Percentiles rank a stretch among this genome's conserved stretches.
Evolutionary conservation across 192 early-diverging fungal genomes (phyloP).

Genomic region (Pilaira anomala): DNA sequence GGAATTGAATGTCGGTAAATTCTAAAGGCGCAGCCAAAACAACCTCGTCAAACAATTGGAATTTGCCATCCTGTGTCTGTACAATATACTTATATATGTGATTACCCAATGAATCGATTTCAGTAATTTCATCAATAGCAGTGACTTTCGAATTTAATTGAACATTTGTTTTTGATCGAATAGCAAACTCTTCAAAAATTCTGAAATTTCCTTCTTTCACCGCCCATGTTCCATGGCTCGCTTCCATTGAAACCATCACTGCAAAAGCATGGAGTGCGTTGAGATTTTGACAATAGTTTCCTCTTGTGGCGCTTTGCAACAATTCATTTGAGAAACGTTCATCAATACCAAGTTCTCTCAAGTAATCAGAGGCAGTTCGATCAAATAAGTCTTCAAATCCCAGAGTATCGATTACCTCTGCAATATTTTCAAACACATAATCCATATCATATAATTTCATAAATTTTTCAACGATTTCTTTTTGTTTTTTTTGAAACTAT

Average conservation of each 20-base stretch:
- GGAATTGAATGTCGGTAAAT: background rate
- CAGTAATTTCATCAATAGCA: slow-evolving; percentile 27
- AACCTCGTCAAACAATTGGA: slow-evolving; percentile 54
- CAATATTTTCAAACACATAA: slow-evolving; percentile 16
- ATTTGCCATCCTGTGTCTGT: slow-evolving; percentile 30
- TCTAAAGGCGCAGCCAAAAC: slow-evolving; percentile 59
- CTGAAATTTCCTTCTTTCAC: slow-evolving; percentile 57
- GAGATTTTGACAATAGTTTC: slow-evolving; percentile 64
- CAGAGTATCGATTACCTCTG: slow-evolving; percentile 25
- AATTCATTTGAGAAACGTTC: slow-evolving; percentile 46
- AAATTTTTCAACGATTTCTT: slow-evolving; percentile 22
- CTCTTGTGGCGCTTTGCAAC: slow-evolving; percentile 56
- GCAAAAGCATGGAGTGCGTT: slow-evolving; percentile 57
- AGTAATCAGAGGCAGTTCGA: slow-evolving; percentile 36
- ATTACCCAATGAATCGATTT: slow-evolving; percentile 6
- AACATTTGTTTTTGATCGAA: slow-evolving; percentile 40
- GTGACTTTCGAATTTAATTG: slow-evolving; percentile 44
- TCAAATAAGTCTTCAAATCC: slow-evolving; percentile 26
- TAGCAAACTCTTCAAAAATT: slow-evolving; percentile 58
- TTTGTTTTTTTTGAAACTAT: slow-evolving; percentile 8
- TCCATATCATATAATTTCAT: slow-evolving; percentile 36
- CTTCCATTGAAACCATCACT: slow-evolving; percentile 51
- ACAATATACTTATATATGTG: slow-evolving; percentile 29
- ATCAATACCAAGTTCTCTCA: slow-evolving; percentile 35
- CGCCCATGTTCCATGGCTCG: slow-evolving; percentile 40